These are phyloP conservation scores for Trametes hirsuta DNA, from an alignment of 1,284 basidiomycete species.

Conservation along the genomic window DNA sequence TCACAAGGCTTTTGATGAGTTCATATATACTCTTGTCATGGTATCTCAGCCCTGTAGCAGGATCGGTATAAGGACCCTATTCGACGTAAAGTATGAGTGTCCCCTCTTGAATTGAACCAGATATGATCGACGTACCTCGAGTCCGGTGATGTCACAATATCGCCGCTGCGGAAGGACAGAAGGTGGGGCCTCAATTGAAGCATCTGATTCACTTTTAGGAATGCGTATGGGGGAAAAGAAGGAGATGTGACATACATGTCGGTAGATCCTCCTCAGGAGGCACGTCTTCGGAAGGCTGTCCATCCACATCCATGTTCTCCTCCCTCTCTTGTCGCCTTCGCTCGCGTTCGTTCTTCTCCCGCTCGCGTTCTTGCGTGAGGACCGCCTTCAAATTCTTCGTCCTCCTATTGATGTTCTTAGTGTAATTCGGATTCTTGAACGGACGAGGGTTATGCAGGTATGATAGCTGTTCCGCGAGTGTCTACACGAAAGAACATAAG, in stretches of 20 bases:
- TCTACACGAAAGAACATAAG: slow-evolving; percentile 39
- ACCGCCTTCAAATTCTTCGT: slow-evolving; percentile 79
- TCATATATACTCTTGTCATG: slow-evolving; percentile 89
- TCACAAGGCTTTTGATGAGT: slow-evolving; percentile 76
- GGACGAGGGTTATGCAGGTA: slow-evolving; percentile 68
- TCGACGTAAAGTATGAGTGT: neutral
- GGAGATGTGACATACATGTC: slow-evolving; percentile 54
- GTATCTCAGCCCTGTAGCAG: slow-evolving; percentile 79
- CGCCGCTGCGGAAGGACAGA: slow-evolving; percentile 77
- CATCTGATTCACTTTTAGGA: slow-evolving; percentile 51
- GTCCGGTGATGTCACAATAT: slow-evolving; percentile 87
- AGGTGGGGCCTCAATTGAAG: slow-evolving; percentile 85
- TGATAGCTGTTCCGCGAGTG: slow-evolving; percentile 71
- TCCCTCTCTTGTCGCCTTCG: slow-evolving; percentile 50
- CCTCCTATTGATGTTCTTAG: slow-evolving; percentile 67
- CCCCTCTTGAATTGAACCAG: neutral
- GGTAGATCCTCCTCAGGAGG: slow-evolving; percentile 60
- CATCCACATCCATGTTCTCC: slow-evolving; percentile 48
- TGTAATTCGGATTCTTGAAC: slow-evolving; percentile 74
- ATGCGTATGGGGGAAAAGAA: neutral
- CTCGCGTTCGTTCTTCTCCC: slow-evolving; percentile 69
- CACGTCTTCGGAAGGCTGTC: slow-evolving; percentile 19
- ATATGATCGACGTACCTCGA: slow-evolving; percentile 56
- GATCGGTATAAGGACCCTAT: slow-evolving; percentile 85
- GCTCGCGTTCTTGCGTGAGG: slow-evolving; percentile 73